A percentile compares a stretch with the other conserved stretches of the same genome.
Evolutionary conservation across 257 asterid species (phyloP).

Genomic region (Fraxinus cuspidata): DNA sequence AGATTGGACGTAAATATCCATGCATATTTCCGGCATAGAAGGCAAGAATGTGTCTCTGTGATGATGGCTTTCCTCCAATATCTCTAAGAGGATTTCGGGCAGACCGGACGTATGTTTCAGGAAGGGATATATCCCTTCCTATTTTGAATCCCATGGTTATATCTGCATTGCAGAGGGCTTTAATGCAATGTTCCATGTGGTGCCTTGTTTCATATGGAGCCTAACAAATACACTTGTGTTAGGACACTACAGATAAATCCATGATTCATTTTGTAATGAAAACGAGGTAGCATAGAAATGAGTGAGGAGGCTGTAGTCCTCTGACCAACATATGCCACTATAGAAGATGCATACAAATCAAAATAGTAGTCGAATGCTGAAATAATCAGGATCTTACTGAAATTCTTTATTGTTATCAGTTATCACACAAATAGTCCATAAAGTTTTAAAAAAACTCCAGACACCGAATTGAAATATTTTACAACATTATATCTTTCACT

Average conservation of each 20-base stretch:
- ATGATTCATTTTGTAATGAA: neutral
- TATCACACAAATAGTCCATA: neutral
- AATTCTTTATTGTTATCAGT: neutral
- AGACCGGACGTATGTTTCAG: slow-evolving; percentile 77
- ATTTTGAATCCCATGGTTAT: slow-evolving; percentile 76
- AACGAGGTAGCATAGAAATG: neutral
- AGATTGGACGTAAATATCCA: slow-evolving; percentile 76
- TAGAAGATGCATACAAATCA: neutral
- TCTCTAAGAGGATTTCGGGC: slow-evolving; percentile 72
- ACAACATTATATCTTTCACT: neutral
- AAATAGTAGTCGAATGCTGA: neutral
- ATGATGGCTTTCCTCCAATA: slow-evolving; percentile 81
- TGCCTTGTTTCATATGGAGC: slow-evolving; percentile 86
- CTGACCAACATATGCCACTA: neutral
- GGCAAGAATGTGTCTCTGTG: slow-evolving; percentile 64
- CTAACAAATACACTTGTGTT: slow-evolving; percentile 35
- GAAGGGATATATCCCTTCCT: slow-evolving; percentile 78
- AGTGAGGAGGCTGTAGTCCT: neutral
- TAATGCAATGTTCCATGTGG: slow-evolving; percentile 84
- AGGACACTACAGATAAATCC: neutral
- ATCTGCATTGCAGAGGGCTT: slow-evolving; percentile 91
- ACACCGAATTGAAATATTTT: neutral
- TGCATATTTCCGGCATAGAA: slow-evolving; percentile 85
- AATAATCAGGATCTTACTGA: neutral
- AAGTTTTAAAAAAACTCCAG: neutral